Evolutionary conservation across 306 rosid species (phyloP).

Genomic region (Pyrus communis): DNA sequence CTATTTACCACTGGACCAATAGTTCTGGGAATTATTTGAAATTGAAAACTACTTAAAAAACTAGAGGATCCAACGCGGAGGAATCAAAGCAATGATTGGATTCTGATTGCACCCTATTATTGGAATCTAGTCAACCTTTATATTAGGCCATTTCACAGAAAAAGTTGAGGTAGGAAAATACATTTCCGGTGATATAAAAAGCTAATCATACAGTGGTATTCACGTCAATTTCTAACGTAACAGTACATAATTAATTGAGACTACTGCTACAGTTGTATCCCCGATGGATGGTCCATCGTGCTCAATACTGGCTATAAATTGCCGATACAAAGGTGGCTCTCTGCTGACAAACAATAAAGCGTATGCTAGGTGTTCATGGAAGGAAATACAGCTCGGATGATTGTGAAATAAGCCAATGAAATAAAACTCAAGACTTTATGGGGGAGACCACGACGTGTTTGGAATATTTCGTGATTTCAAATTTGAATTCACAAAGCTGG

Average conservation of each 20-base stretch:
- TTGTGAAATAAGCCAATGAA: slow-evolving; percentile 16
- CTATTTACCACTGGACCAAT: accelerated
- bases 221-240: too few relatives aligned
- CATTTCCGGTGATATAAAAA: too few relatives aligned
- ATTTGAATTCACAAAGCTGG: background rate
- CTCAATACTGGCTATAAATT: background rate
- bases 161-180: background rate
- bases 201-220: too few relatives aligned
- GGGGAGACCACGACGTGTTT: background rate
- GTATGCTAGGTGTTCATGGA: slow-evolving; percentile 3
- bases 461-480: background rate
- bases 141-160: background rate
- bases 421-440: background rate
- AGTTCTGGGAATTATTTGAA: too few relatives aligned
- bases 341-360: background rate
- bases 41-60: background rate
- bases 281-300: too few relatives aligned
- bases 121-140: background rate
- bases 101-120: background rate
- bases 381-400: slow-evolving; percentile 33
- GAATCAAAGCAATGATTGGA: background rate
- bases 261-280: too few relatives aligned
- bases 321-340: background rate
- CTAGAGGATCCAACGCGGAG: background rate
- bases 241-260: too few relatives aligned